Percentiles rank a stretch among this genome's conserved stretches.
Evolutionary conservation across 805 yeast species (phyloP).

Genomic region (Saccharomycopsis fibuligera): DNA sequence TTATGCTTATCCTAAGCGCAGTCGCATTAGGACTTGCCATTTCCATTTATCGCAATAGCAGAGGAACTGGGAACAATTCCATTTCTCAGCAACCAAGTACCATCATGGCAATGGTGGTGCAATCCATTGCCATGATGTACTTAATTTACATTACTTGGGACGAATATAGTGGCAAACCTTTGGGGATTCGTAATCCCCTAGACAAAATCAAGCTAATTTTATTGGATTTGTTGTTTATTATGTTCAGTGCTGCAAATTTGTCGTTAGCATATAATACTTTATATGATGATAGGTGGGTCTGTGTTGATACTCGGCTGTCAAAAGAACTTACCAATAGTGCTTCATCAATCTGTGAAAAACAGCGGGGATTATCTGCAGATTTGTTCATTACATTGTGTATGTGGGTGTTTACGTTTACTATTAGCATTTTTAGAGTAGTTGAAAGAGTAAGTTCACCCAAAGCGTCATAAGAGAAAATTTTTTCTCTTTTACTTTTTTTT

Average conservation of each 20-base stretch:
- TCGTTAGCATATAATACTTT: constrained; percentile 81
- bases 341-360: constrained; percentile 64
- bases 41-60: constrained; percentile 37
- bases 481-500: background rate
- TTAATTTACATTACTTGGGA: constrained; percentile 79
- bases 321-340: constrained; percentile 22
- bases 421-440: constrained; percentile 78
- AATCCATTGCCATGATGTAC: constrained; percentile 70
- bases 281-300: constrained; percentile 79
- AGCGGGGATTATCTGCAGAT: constrained; percentile 71
- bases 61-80: constrained; percentile 22
- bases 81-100: constrained; percentile 81
- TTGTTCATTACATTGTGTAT: constrained; percentile 65
- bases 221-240: constrained; percentile 80
- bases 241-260: constrained; percentile 81
- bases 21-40: constrained; percentile 70
- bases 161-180: constrained; percentile 86
- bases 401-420: constrained; percentile 83
- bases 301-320: constrained; percentile 27
- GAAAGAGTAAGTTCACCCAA: constrained; percentile 41
- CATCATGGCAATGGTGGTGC: constrained; percentile 85
- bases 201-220: constrained; percentile 77
- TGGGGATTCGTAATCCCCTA: constrained; percentile 81
- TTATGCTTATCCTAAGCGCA: constrained; percentile 51
- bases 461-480: background rate